These are phyloP conservation scores for Erysimum cheiranthoides DNA, from an alignment of 345 rosid species.

Conservation along the genomic window DNA sequence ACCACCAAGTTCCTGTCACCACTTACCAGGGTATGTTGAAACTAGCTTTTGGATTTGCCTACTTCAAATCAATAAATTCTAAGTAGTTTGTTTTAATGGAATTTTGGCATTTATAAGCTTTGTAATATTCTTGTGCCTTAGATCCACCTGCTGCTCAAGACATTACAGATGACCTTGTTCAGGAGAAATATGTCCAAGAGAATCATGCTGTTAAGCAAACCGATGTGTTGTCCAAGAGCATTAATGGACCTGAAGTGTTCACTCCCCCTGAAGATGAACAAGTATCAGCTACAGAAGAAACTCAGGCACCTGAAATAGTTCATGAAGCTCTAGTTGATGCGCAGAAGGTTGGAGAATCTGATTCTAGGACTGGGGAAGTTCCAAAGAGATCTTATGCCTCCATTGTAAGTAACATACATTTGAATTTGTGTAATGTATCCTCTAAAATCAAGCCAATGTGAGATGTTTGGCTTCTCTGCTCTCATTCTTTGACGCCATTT, in stretches of 20 bases:
- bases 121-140: constrained; percentile 29
- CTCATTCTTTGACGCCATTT: constrained; percentile 3
- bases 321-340: constrained; percentile 61
- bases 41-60: background rate
- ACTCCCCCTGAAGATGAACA: constrained; percentile 55
- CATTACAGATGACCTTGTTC: constrained; percentile 34
- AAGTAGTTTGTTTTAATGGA: background rate
- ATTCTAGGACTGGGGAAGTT: constrained; percentile 60
- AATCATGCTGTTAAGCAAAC: constrained; percentile 51
- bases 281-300: constrained; percentile 48
- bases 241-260: constrained; percentile 44
- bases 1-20: constrained; percentile 45
- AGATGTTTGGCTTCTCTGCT: background rate
- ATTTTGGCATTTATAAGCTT: constrained; percentile 6
- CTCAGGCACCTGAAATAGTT: constrained; percentile 59
- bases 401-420: constrained; percentile 62
- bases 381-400: constrained; percentile 96
- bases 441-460: constrained; percentile 15
- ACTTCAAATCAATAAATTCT: background rate
- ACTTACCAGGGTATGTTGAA: constrained; percentile 51
- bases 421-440: constrained; percentile 9
- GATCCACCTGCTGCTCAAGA: constrained; percentile 40
- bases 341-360: constrained; percentile 53
- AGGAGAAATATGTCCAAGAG: constrained; percentile 48
- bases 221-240: constrained; percentile 49